Evolutionary conservation across 129 eudicot genomes (phyloP).

Genomic region (Silybum marianum): DNA sequence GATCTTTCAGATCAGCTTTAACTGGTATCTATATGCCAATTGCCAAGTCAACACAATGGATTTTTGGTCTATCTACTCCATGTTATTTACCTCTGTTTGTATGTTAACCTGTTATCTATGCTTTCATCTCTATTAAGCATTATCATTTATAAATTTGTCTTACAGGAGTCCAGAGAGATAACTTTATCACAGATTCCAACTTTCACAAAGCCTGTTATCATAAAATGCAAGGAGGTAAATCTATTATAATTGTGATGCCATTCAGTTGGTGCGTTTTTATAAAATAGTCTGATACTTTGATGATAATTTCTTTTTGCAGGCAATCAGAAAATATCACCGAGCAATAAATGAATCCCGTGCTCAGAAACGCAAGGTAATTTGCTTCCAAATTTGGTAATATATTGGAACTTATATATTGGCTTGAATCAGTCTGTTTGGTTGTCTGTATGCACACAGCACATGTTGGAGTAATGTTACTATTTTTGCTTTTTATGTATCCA

Average conservation of each 20-base stretch:
- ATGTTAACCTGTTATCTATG: not conserved
- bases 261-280: not conserved
- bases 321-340: conserved; percentile 85
- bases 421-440: not conserved
- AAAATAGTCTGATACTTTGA: conserved; percentile 1
- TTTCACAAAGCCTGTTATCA: conserved; percentile 64
- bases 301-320: conserved; percentile 49
- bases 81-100: not conserved
- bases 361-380: conserved; percentile 84
- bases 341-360: conserved; percentile 99
- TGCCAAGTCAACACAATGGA: too few relatives aligned
- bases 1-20: too few relatives aligned
- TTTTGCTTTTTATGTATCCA: not conserved
- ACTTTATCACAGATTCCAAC: conserved; percentile 72
- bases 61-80: too few relatives aligned
- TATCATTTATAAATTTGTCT: conserved; percentile 12
- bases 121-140: not conserved
- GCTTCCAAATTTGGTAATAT: conserved; percentile 19
- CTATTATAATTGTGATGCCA: conserved; percentile 6
- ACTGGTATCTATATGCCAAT: too few relatives aligned
- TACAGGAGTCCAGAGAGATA: conserved; percentile 90
- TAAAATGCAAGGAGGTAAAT: conserved; percentile 85
- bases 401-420: not conserved
- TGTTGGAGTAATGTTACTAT: not conserved
- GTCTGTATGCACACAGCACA: not conserved